phyloP scores from a whole-genome alignment of 1,139 yeast genomes.

The Spathaspora sp. region DNA sequence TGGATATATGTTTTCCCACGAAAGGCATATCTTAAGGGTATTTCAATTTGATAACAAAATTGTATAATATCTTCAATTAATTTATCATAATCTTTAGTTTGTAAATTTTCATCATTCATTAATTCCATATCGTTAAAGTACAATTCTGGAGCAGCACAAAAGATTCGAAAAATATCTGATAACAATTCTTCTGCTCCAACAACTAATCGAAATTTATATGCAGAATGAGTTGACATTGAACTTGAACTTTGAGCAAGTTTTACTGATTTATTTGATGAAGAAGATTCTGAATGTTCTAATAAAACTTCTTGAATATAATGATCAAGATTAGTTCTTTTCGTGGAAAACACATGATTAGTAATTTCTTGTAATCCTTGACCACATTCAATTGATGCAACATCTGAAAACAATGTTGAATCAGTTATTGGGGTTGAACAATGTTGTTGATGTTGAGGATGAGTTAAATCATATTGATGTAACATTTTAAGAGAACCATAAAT shows the following conservation, averaged over 20 bases:
- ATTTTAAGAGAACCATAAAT: slow-evolving; percentile 31
- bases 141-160: slow-evolving; percentile 33
- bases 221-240: slow-evolving; percentile 7
- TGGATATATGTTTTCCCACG: slow-evolving; percentile 19
- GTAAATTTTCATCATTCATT: slow-evolving; percentile 22
- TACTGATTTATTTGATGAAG: slow-evolving; percentile 1
- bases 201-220: slow-evolving; percentile 12
- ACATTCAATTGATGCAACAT: slow-evolving; percentile 10
- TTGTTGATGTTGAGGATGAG: slow-evolving; percentile 7
- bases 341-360: slow-evolving; percentile 7
- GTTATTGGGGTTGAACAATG: slow-evolving; percentile 10
- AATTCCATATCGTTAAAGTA: slow-evolving; percentile 32
- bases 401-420: slow-evolving; percentile 11
- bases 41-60: slow-evolving; percentile 28
- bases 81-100: slow-evolving; percentile 14
- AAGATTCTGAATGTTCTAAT: slow-evolving; percentile 2
- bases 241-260: background rate
- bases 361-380: slow-evolving; percentile 6
- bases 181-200: slow-evolving; percentile 32
- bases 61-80: slow-evolving; percentile 16
- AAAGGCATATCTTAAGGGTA: slow-evolving; percentile 37
- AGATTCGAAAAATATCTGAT: slow-evolving; percentile 37
- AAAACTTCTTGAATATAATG: slow-evolving; percentile 12
- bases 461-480: slow-evolving; percentile 23
- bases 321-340: slow-evolving; percentile 12